Percentiles rank a stretch among this genome's conserved stretches.
Conservation (phyloP, 139 green algal genomes). For the Picochlorum sp. region DNA sequence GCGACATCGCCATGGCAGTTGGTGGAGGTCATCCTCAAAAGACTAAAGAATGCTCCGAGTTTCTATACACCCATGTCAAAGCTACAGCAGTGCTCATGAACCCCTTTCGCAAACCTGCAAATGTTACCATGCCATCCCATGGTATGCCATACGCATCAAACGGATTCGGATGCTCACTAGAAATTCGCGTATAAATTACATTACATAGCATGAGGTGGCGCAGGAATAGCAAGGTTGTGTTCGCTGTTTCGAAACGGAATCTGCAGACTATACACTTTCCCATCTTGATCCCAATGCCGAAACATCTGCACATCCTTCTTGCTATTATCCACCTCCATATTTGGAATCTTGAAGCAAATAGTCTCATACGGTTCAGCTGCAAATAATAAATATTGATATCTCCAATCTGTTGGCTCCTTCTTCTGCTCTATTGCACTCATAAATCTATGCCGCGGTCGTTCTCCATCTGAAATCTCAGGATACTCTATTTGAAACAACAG, state of each 20-base stretch:
- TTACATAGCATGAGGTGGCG: too few relatives aligned
- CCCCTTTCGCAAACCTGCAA: too few relatives aligned
- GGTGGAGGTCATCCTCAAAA: too few relatives aligned
- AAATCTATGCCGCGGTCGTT: slow-evolving; percentile 87
- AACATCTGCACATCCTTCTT: slow-evolving; percentile 73
- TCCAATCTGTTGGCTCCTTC: slow-evolving; percentile 79
- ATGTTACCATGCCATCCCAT: too few relatives aligned
- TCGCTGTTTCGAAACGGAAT: slow-evolving; percentile 61
- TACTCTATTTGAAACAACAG: slow-evolving; percentile 98
- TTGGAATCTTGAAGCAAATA: slow-evolving; percentile 95
- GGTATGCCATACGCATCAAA: too few relatives aligned
- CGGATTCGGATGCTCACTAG: too few relatives aligned
- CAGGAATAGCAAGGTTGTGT: too few relatives aligned
- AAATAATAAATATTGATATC: slow-evolving; percentile 96
- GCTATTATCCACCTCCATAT: slow-evolving; percentile 68
- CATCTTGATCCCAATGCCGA: slow-evolving; percentile 84
- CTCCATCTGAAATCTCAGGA: slow-evolving; percentile 91
- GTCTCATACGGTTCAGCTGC: slow-evolving; percentile 95
- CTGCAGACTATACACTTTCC: slow-evolving; percentile 78
- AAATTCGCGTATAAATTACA: too few relatives aligned
- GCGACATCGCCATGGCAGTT: too few relatives aligned
- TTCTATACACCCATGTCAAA: too few relatives aligned
- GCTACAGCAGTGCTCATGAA: too few relatives aligned
- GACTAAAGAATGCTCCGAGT: too few relatives aligned
- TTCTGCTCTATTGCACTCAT: slow-evolving; percentile 95